Evolutionary conservation across 2,329 filamentous ascomycete genomes (phyloP).

Genomic region (Ophiostoma fasciatum): DNA sequence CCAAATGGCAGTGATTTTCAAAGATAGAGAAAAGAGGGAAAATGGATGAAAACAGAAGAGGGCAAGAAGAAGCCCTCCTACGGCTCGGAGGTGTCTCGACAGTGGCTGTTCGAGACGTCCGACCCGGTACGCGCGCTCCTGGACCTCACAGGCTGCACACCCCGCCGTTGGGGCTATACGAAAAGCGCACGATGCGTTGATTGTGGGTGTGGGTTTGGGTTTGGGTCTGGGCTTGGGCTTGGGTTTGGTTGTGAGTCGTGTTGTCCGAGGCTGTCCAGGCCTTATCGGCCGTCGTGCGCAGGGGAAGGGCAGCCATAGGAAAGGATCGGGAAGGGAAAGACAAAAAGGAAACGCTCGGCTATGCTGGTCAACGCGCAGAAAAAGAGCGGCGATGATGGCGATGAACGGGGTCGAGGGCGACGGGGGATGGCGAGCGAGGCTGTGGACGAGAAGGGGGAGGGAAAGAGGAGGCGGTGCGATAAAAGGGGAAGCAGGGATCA

Average conservation of each 20-base stretch:
- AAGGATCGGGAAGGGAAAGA: not conserved
- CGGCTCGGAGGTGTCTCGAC: constrained; percentile 13
- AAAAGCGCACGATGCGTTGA: constrained; percentile 9
- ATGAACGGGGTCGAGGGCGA: too few species aligned
- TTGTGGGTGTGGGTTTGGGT: not conserved
- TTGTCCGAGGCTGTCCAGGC: not conserved
- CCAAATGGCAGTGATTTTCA: too few species aligned
- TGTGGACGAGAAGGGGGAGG: too few species aligned
- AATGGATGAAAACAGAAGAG: too few species aligned
- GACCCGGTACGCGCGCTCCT: constrained; percentile 5
- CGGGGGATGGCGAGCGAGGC: too few species aligned
- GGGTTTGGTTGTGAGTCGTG: not conserved
- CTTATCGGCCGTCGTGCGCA: constrained; percentile 3
- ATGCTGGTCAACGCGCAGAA: too few species aligned
- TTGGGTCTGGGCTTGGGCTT: too few species aligned
- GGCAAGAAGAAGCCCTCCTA: constrained; percentile 4
- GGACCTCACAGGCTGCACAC: constrained; percentile 26
- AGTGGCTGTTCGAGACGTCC: constrained; percentile 13
- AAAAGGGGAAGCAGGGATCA: too few species aligned
- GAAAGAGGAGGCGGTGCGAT: too few species aligned
- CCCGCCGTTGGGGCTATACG: constrained; percentile 38
- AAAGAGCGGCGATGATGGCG: too few species aligned
- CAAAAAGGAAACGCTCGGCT: too few species aligned
- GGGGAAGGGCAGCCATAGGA: constrained; percentile 5
- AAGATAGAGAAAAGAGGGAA: not conserved